These are phyloP conservation scores for Clathrus columnatus DNA, from an alignment of 768 basidiomycete species.

Conservation along the genomic window DNA sequence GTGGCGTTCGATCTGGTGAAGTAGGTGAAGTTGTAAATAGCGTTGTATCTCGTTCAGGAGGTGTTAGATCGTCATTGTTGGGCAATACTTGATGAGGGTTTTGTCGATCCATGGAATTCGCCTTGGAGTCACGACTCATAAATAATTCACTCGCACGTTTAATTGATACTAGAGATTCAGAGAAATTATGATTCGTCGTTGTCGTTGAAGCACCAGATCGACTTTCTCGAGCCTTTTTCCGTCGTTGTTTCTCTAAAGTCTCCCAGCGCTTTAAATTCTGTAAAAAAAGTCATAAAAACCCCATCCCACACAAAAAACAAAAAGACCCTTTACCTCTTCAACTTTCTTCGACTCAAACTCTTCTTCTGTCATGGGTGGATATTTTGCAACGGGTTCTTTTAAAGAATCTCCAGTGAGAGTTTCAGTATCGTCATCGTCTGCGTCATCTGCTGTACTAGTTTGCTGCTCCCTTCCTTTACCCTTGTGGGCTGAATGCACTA, in stretches of 20 bases:
- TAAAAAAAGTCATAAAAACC: slow-evolving; percentile 5
- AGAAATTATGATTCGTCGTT: slow-evolving; percentile 10
- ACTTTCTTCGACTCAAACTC: slow-evolving; percentile 59
- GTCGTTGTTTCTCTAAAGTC: slow-evolving; percentile 60
- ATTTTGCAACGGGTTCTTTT: slow-evolving; percentile 22
- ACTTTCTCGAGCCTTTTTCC: slow-evolving; percentile 64
- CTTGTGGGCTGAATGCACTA: slow-evolving; percentile 17
- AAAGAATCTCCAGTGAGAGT: slow-evolving; percentile 16
- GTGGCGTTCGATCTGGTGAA: slow-evolving; percentile 30
- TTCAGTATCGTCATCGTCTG: slow-evolving; percentile 21
- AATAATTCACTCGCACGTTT: slow-evolving; percentile 51
- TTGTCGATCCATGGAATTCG: slow-evolving; percentile 18
- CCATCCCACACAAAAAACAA: not conserved
- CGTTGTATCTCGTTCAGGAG: slow-evolving; percentile 33
- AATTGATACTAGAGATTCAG: slow-evolving; percentile 44
- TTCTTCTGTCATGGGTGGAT: slow-evolving; percentile 63
- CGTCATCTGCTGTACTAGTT: slow-evolving; percentile 21
- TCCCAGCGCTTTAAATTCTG: slow-evolving; percentile 79
- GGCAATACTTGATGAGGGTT: slow-evolving; percentile 26
- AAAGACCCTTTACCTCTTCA: slow-evolving; percentile 48
- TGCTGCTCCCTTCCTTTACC: slow-evolving; percentile 26
- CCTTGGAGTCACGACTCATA: slow-evolving; percentile 31
- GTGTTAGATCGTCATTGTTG: slow-evolving; percentile 40
- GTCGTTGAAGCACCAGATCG: slow-evolving; percentile 15
- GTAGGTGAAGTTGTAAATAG: slow-evolving; percentile 31